Evolutionary conservation across 108 stramenopile genomes (phyloP), one percentile per base, ranked within the genome.

Genomic region (Pelagomonas calceolata): DNA sequence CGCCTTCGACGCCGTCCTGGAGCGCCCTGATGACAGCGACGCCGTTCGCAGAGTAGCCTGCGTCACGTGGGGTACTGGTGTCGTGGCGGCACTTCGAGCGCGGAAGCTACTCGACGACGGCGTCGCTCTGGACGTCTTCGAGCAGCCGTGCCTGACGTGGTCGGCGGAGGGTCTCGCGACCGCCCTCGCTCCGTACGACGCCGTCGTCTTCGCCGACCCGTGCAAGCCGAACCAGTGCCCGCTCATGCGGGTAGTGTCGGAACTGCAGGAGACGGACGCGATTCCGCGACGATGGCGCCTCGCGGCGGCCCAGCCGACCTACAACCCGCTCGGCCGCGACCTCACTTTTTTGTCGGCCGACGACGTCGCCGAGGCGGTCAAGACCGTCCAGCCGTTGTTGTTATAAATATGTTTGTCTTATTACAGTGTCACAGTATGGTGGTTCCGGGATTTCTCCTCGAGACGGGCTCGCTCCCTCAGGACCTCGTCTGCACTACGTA

Each of bases 51-150:
- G 75, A 66, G 45, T 76, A 34, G 76, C 89, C 18, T 77, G 91
- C 73, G 85, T 93, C 26, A 81, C 89, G 0, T 93, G 90, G 76
- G 92, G 92, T 15, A 93, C 90, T 77, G 92, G 92, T 37, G 90
- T 93, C 7, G 81, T 89, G 17, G 85, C 88, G 26, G 71, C 88
- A 15, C 72, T 91, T 0, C 88, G 77, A 75, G 33, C 34, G 73
- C 30, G 65, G 81, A 16, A 32, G 63, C 18, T 34, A n/a, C n/a
- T 21, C 21, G 84, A 82, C 66, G 68, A 70, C 30, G 86, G n/a
- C n/a, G n/a, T n/a, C n/a, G 88, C 43, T 16, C 39, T 88, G 46
- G 86, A 88, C 66, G 83, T 92, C 18, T 80, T 91, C 45, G 92
- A 93, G 71, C 87, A 84, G 63, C 90, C 88, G 0, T 89, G 78